Evolutionary conservation across 805 yeast species (phyloP).

Genomic region (Candida boleticola): DNA sequence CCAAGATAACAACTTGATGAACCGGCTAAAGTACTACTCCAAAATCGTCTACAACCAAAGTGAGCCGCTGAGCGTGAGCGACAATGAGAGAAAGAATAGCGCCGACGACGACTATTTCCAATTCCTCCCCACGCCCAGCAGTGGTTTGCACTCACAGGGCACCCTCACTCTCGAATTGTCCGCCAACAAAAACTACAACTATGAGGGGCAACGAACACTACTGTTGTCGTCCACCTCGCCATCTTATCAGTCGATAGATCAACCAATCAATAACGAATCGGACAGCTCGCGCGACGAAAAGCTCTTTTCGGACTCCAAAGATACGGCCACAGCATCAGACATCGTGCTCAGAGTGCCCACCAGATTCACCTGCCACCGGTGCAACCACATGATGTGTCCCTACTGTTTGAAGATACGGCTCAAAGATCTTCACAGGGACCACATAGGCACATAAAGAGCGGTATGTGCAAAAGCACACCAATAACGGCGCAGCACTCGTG

Average conservation of each 20-base stretch:
- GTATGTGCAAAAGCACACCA: too few species aligned
- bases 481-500: too few species aligned
- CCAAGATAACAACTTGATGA: constrained; percentile 10
- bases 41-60: constrained; percentile 17
- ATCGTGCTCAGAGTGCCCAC: constrained; percentile 28
- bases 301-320: too few species aligned
- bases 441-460: too few species aligned
- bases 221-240: neutral
- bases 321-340: constrained; percentile 5
- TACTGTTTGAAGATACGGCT: constrained; percentile 36
- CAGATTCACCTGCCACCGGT: constrained; percentile 35
- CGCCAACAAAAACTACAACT: neutral
- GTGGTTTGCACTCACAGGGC: constrained; percentile 2
- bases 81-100: neutral
- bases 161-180: neutral
- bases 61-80: neutral
- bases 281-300: too few species aligned
- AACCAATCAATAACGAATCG: neutral
- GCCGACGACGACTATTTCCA: neutral
- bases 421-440: constrained; percentile 27
- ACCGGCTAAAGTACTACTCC: constrained; percentile 23
- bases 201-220: too few species aligned
- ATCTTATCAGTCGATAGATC: neutral
- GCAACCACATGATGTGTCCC: constrained; percentile 44
- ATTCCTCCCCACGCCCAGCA: neutral